These are phyloP conservation scores for Spencermartinsiella europaea DNA, from an alignment of 805 yeast genomes.

Conservation along the genomic window DNA sequence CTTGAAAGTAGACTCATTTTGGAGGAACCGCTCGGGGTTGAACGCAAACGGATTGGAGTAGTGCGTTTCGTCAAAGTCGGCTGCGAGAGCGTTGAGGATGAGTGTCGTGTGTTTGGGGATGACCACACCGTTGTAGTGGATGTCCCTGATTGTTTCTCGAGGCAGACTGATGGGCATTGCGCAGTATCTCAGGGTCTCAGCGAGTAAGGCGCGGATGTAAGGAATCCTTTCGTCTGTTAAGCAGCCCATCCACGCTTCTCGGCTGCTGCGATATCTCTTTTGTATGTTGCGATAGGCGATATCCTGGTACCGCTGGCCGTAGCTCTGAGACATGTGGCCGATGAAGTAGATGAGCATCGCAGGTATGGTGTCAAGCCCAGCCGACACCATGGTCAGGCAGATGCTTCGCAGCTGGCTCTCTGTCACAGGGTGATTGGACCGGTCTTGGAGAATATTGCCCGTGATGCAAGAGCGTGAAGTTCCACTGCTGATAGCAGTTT, in stretches of 20 bases:
- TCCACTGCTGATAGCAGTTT: conserved; percentile 21
- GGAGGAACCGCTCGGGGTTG: conserved; percentile 29
- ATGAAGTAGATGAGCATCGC: conserved; percentile 54
- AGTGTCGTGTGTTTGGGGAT: conserved; percentile 57
- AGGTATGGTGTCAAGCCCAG: conserved; percentile 71
- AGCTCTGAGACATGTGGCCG: conserved; percentile 49
- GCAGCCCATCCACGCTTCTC: conserved; percentile 26
- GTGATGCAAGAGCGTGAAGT: conserved; percentile 31
- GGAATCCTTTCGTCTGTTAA: conserved; percentile 39
- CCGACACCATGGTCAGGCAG: conserved; percentile 72
- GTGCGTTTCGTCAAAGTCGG: conserved; percentile 51
- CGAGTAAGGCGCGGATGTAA: conserved; percentile 51
- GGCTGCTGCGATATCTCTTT: conserved; percentile 28
- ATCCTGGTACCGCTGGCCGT: conserved; percentile 38
- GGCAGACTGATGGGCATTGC: conserved; percentile 68
- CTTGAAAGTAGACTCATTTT: conserved; percentile 9
- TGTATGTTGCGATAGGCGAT: conserved; percentile 40
- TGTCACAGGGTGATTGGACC: conserved; percentile 17
- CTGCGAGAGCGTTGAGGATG: conserved; percentile 66
- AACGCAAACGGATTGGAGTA: conserved; percentile 26
- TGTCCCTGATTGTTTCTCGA: conserved; percentile 49
- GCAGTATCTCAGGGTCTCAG: conserved; percentile 59
- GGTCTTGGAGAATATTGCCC: conserved; percentile 32
- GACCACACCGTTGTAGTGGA: conserved; percentile 35
- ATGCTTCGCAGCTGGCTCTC: conserved; percentile 53